A percentile compares a stretch with the other conserved stretches of the same genome.
Conservation (phyloP, 768 basidiomycete species). For the Phylloporus rhodoxanthus region DNA sequence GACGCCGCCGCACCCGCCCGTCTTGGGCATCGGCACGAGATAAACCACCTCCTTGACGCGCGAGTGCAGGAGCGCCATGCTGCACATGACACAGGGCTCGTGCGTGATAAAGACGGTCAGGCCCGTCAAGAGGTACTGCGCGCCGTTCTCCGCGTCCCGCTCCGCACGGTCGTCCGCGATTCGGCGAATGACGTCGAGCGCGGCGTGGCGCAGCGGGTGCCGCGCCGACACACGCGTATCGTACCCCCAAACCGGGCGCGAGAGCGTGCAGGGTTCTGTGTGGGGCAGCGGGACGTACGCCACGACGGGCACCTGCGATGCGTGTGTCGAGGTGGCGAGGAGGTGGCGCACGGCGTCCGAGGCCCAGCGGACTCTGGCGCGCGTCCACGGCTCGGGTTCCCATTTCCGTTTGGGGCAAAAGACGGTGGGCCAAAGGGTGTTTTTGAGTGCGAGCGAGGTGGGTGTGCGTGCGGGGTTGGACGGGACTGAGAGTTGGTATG, state of each 20-base stretch:
- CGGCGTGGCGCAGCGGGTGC: constrained; percentile 84
- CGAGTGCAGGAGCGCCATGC: constrained; percentile 93
- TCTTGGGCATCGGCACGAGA: constrained; percentile 63
- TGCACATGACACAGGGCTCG: constrained; percentile 97
- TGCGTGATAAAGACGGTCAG: constrained; percentile 85
- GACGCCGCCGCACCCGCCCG: constrained; percentile 81
- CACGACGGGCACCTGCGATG: constrained; percentile 76
- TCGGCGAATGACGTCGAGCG: constrained; percentile 66
- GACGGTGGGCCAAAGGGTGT: constrained; percentile 79
- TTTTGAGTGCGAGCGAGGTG: constrained; percentile 60
- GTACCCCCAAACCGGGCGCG: constrained; percentile 44
- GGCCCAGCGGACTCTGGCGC: constrained; percentile 68
- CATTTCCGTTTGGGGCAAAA: constrained; percentile 66
- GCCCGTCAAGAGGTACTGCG: constrained; percentile 84
- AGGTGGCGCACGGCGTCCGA: constrained; percentile 56
- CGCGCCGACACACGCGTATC: constrained; percentile 65
- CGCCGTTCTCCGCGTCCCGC: constrained; percentile 45
- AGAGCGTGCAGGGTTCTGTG: constrained; percentile 17
- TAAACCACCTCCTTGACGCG: constrained; percentile 86
- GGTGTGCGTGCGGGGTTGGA: constrained; percentile 59
- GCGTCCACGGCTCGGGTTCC: constrained; percentile 63
- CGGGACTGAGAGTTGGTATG: constrained; percentile 61
- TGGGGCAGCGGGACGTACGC: constrained; percentile 60
- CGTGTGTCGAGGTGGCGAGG: constrained; percentile 30
- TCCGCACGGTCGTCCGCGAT: constrained; percentile 53